Evolutionary conservation across 2,329 filamentous ascomycete species (phyloP), one percentile per base, ranked within the genome.

Genomic region (Colletotrichum phormii): DNA sequence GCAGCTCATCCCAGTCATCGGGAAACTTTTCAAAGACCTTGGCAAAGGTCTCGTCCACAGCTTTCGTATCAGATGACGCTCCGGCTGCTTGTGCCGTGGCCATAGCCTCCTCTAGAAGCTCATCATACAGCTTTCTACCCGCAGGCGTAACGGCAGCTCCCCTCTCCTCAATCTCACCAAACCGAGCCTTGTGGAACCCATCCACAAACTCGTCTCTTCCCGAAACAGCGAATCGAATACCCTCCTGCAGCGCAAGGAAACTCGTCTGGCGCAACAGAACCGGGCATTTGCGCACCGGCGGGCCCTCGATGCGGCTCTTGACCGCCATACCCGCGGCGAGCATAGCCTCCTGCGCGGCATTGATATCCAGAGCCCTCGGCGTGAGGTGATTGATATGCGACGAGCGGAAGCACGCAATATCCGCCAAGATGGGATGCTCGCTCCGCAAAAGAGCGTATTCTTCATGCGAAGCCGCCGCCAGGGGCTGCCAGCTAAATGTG

Each of bases 381-480:
- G 87, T 89, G 1, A 89, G 81, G 66, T 89, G 87, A 72, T 89
- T 89, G 75, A 89, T 87, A 74, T 89, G 87, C 1, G 85, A 79
- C 33, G 80, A 85, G 6, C 74, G 75, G 72, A 84, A 83, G 61
- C 77, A 81, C 0, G 78, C 85, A 54, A 88, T 84, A 67, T 88
- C 87, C 0, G 86, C 86, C 4, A 88, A 77, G 3, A 88, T 79
- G 0, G 87, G 84, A 65, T 87, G 85, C 69, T 86, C 85, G 0
- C 75, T 75, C 9, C 81, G 81, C 2, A 89, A 80, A 3, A 75
- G 64, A 37, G 79, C 74, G 74, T 89, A 89, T 29, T 86, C 82
- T 0, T 81, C 80, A 11, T 82, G 61, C 0, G 83, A 81, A 1
- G 84, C 82, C 0, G 82, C 81, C 0, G 86, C 82, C 2, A 78